Evolutionary conservation across 805 yeast species (phyloP).

Genomic region (Hemisphaericaspora nanyangensis): DNA sequence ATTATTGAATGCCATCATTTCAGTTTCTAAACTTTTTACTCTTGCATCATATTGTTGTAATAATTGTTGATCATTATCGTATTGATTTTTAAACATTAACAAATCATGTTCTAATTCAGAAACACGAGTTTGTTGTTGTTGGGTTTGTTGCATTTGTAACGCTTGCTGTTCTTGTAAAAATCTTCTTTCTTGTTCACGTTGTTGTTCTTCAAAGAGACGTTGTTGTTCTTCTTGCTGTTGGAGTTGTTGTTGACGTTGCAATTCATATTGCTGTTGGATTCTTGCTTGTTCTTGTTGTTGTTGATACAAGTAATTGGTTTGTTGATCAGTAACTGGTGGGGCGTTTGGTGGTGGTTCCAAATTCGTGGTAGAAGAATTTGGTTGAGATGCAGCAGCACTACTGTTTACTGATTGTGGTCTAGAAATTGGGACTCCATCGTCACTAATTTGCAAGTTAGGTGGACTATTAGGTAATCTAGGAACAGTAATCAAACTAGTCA

Average conservation of each 20-base stretch:
- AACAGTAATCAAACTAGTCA: constrained; percentile 75
- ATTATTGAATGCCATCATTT: constrained; percentile 54
- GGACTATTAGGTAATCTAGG: constrained; percentile 62
- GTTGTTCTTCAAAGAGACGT: constrained; percentile 71
- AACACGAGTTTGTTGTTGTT: constrained; percentile 72
- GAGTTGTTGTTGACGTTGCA: constrained; percentile 63
- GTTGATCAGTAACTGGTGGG: constrained; percentile 39
- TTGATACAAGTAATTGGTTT: constrained; percentile 53
- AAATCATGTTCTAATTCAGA: constrained; percentile 82
- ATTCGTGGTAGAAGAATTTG: constrained; percentile 25
- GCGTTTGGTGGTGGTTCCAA: constrained; percentile 28
- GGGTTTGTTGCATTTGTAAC: constrained; percentile 61
- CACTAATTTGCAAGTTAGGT: constrained; percentile 52
- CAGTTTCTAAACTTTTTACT: constrained; percentile 76
- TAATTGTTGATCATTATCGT: constrained; percentile 79
- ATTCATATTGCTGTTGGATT: constrained; percentile 59
- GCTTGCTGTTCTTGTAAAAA: constrained; percentile 69
- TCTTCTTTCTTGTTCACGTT: constrained; percentile 60
- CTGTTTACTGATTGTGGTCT: constrained; percentile 25
- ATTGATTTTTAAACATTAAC: constrained; percentile 69
- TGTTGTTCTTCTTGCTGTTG: constrained; percentile 68
- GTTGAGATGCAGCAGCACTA: constrained; percentile 35
- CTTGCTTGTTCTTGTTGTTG: constrained; percentile 56
- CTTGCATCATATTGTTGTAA: constrained; percentile 84
- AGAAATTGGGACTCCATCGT: constrained; percentile 36